Evolutionary conservation across 495 filamentous ascomycete species (phyloP), one percentile per base, ranked within the genome.

Genomic region (Xylaria venustula): DNA sequence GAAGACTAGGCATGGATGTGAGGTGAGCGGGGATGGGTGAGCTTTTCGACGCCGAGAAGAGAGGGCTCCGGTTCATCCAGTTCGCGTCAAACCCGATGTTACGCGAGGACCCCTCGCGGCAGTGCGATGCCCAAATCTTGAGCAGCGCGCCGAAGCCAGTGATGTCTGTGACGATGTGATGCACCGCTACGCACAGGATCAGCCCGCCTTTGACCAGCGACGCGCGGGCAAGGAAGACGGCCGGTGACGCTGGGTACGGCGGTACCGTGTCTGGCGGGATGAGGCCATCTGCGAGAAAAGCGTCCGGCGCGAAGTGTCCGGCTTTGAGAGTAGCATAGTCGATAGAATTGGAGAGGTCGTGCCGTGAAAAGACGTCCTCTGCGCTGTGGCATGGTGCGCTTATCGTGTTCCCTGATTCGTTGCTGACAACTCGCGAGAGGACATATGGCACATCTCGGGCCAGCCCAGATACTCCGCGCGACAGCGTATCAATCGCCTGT

Each of bases 151-250:
- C 70, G 17, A 66, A 71, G 15, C 65, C 70, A 0, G 66, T 69
- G 52, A 73, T 67, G 37, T 73, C 70, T 3, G 61, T 64, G 12
- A 68, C 67, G 54, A 47, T 54, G 20, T 73, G 70, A 49, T 73
- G 62, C 19, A 73, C 32, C 1, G 66, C 64, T n/a, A 73, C 58
- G 23, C 62, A 67, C 15, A 71, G 37, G 7, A 69, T 51, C 22
- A 54, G 62, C 0, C 70, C 70, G 6, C 64, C 66, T 0, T 63
- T 61, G 28, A 71, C 60, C 3, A 67, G 52, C 15, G 67, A 60
- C 20, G 70, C 50, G 23, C 58, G 62, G 12, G 60, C 64, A 4
- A 60, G 66, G 30, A 71, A 68, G 2, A 73, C 68, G 2, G 70
- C 66, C 9, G 60, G 60, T 7, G 60, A 63, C 42, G 20, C 62